Evolutionary conservation across 371 early-diverging fungal genomes (phyloP).

Genomic region (Smittium mucronatum): DNA sequence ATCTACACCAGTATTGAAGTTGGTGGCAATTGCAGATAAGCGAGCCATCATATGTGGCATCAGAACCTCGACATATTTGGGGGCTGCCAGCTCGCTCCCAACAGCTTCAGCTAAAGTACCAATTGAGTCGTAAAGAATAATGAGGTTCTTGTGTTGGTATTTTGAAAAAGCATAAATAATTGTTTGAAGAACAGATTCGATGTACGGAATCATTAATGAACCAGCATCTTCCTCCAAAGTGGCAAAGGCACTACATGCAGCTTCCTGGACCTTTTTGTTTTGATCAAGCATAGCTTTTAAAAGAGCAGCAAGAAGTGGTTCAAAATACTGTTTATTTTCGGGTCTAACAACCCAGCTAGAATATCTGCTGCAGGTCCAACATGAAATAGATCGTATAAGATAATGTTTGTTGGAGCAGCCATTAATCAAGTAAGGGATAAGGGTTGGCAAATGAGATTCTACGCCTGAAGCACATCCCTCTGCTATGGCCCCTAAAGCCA

Average conservation of each 20-base stretch:
- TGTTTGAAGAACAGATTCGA: slow-evolving; percentile 63
- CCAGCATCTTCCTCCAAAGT: slow-evolving; percentile 82
- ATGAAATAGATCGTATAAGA: slow-evolving; percentile 88
- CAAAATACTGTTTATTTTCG: slow-evolving; percentile 51
- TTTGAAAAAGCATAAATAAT: slow-evolving; percentile 60
- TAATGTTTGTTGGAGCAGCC: slow-evolving; percentile 72
- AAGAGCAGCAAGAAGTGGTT: slow-evolving; percentile 65
- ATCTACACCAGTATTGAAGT: slow-evolving; percentile 37
- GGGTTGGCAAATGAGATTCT: slow-evolving; percentile 69
- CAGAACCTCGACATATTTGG: slow-evolving; percentile 52
- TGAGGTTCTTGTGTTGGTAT: slow-evolving; percentile 79
- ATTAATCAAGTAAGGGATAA: slow-evolving; percentile 69
- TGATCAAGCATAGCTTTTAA: slow-evolving; percentile 66
- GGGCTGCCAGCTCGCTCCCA: slow-evolving; percentile 60
- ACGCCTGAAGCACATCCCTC: slow-evolving; percentile 85
- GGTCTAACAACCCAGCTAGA: slow-evolving; percentile 65
- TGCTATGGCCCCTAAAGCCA: slow-evolving; percentile 93
- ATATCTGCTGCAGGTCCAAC: slow-evolving; percentile 94
- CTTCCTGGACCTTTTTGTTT: slow-evolving; percentile 90
- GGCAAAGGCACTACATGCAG: slow-evolving; percentile 87
- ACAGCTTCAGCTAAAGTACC: slow-evolving; percentile 88
- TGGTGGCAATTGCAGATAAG: slow-evolving; percentile 48
- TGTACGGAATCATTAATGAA: slow-evolving; percentile 60
- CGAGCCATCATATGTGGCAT: slow-evolving; percentile 74
- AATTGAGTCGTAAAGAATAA: slow-evolving; percentile 83